Evolutionary conservation across 257 asterid genomes (phyloP), one percentile per base, ranked within the genome.

Genomic region (Craterostigma plantagineum): DNA sequence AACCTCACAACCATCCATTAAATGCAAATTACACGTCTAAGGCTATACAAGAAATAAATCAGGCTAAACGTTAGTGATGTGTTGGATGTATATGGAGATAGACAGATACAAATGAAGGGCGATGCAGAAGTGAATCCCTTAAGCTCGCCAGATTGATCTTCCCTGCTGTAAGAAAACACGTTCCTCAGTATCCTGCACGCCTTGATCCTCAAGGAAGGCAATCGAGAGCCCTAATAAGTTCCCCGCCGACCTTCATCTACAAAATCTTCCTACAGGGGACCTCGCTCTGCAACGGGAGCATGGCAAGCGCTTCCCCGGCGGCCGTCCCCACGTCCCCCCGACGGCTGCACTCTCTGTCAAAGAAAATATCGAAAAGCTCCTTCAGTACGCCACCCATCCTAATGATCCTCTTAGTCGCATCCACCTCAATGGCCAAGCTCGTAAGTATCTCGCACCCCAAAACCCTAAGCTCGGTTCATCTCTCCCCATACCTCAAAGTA

Each of bases 221-320:
- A 18, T 57, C 75, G 68, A 90, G 54, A 4, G 92, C 86, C 38
- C 46, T 56, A 1, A 68, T 57, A n/a, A 87, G 76, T 45, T 60
- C 57, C 52, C 33, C 61, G 14, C 57, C 63, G 7, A 69, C 49
- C 43, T 56, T 42, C 42, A 90, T 45, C 53, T 63, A 77, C 45
- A 76, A 58, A 38, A 90, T 62, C 42, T 72, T 55, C 0, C 11
- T 49, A 46, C 95, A 79, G 5, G 69, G 62, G 9, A 27, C 53
- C 63, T 55, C 53, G 59, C 95, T 79, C 43, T 73, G 78, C 16
- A 83, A 63, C 1, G 81, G 65, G 53, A 79, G 67, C 92, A 77
- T 90, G 3, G 94, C 78, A 4, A 90, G 16, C 0, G 95, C 95
- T 55, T 81, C 94, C 9, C 98, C 98, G 9, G 95, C 86, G n/a